phyloP scores from a whole-genome alignment of 371 early-diverging fungal genomes.

The Chytridiales sp. region DNA sequence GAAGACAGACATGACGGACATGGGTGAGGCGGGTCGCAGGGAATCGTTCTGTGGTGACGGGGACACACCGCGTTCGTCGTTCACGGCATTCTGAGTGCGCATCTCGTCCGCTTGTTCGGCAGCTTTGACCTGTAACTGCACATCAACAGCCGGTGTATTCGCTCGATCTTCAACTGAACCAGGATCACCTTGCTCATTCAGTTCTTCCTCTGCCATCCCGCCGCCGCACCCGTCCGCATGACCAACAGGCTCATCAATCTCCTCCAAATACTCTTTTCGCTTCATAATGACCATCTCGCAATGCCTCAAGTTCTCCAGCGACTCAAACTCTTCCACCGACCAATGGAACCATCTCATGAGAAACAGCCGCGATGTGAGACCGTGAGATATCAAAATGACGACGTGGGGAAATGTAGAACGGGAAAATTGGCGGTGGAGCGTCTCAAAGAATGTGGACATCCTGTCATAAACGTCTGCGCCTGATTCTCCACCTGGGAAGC shows the following conservation, averaged over 20 bases:
- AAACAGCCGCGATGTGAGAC: slow-evolving; percentile 22
- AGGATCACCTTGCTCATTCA: too few relatives aligned
- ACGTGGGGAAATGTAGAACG: slow-evolving; percentile 21
- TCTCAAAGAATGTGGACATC: slow-evolving; percentile 29
- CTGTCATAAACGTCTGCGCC: slow-evolving; percentile 35
- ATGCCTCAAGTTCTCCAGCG: slow-evolving; percentile 24
- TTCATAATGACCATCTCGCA: slow-evolving; percentile 35
- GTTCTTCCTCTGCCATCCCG: too few relatives aligned
- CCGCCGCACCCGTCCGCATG: neutral
- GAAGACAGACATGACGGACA: neutral
- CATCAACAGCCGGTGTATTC: too few relatives aligned
- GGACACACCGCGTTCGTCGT: too few relatives aligned
- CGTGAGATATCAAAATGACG: slow-evolving; percentile 26
- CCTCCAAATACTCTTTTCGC: neutral
- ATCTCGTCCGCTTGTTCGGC: too few relatives aligned
- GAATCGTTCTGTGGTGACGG: too few relatives aligned
- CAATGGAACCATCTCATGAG: slow-evolving; percentile 33
- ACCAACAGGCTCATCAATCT: too few relatives aligned
- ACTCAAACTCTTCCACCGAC: slow-evolving; percentile 29
- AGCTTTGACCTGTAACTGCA: too few relatives aligned
- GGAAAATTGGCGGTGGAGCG: slow-evolving; percentile 28
- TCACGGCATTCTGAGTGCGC: too few relatives aligned
- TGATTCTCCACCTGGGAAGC: slow-evolving; percentile 30
- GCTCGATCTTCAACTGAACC: too few relatives aligned
- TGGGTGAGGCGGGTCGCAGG: neutral